Evolutionary conservation across 768 basidiomycete species (phyloP), one percentile per base, ranked within the genome.

Genomic region (Mycena maculata): DNA sequence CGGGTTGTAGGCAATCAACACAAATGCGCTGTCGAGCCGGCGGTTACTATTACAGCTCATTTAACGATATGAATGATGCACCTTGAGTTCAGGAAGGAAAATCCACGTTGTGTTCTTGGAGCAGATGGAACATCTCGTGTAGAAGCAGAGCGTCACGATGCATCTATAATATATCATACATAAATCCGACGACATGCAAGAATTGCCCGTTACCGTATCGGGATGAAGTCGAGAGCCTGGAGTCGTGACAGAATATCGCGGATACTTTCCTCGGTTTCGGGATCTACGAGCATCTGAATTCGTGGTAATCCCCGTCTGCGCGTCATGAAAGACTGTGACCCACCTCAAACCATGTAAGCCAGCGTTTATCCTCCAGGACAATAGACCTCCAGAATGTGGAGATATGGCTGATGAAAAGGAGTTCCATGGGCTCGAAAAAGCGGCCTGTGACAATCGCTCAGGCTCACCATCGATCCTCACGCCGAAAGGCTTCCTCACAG

Each of bases 281-380:
- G 39, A 44, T 52, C 41, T 4, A 42, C 27, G 15, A 61, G 30
- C 60, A 61, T 52, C 60, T 61, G 23, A 15, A 12, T 18, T n/a
- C 22, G 44, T 10, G 9, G 10, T 4, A 12, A 22, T 10, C 13
- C 41, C 12, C 3, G 27, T 4, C 4, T 48, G 33, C 8, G 31
- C 13, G 12, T 12, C 15, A 31, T 4, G 16, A 33, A 33, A 42
- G 22, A 12, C 44, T 6, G 8, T 10, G 11, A 6, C 44, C 18
- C 41, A 61, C 60, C 27, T 52, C 60, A 23, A 61, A 50, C 60
- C 60, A 61, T 42, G 39, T 15, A 31, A 18, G 22, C 60, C 60
- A 61, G 12, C 60, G 38, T 6, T 12, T 22, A 31, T 61, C 60
- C 9, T n/a, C 38, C 12, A 52, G 49, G 3, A 61, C 49, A n/a